Base-by-base conservation (phyloP, 768 basidiomycete genomes). In the Suillus fuscotomentosus region DNA sequence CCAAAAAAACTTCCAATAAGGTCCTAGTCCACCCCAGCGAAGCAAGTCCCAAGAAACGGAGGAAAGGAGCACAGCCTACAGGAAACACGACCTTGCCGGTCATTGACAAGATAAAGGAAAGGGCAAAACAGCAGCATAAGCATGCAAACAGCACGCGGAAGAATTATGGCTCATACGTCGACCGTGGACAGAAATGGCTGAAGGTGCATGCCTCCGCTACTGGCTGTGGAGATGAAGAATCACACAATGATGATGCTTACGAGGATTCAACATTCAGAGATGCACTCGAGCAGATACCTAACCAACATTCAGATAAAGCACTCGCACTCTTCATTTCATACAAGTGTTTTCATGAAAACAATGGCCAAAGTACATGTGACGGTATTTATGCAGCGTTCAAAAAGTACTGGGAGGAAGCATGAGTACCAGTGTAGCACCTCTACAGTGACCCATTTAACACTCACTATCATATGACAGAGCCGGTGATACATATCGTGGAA, bases 311-410 rank as follows among this genome's bases (percentile, higher is more conserved):
- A 24, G 50, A 54, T 34, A 54, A 62, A 41, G 61, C 36, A 9
- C 36, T 62, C 15, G 14, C 61, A n/a, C 48, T 62, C n/a, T 54
- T 53, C 14, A 39, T 62, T 38, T 34, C 51, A 53, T 62, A 42
- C 50, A 62, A 31, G n/a, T 50, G 38, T 13, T 62, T 62, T 42
- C 61, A 62, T 22, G 61, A 62, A 53, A 10, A 62, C 2, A 51
- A 42, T 3, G 14, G 48, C n/a, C 61, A 62, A 50, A 62, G 61
- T 31, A 62, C 36, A 11, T 24, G 50, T 15, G 61, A 62, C 3
- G 3, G 61, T 5, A 53, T 53, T 50, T 38, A 42, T 1, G 38
- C 61, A n/a, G 48, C 38, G 3, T 62, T 62, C n/a, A 62, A 53
- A 39, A 51, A 22, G n/a, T 38, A 22, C n/a, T 62, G 61, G 61